Conservation (phyloP, 768 basidiomycete genomes). For the Coprinellus micaceus region DNA sequence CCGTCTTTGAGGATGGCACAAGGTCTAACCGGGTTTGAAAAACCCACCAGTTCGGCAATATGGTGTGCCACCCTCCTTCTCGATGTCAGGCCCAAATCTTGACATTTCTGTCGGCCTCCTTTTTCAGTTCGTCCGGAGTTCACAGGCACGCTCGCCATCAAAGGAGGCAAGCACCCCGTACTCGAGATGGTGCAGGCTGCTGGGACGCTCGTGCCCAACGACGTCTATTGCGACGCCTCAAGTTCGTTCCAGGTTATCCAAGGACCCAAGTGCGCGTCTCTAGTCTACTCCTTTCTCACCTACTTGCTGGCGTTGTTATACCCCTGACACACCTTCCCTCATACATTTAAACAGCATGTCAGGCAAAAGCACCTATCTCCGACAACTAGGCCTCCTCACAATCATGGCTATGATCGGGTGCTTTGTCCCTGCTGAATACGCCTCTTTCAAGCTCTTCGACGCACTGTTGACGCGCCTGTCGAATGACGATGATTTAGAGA, state of each 20-base stretch:
- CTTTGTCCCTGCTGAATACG: constrained; percentile 92
- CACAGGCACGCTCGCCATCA: constrained; percentile 85
- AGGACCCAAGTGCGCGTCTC: constrained; percentile 71
- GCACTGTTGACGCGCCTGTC: constrained; percentile 82
- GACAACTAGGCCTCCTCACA: constrained; percentile 78
- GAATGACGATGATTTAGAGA: constrained; percentile 92
- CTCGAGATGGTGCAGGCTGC: constrained; percentile 69
- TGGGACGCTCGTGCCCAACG: constrained; percentile 79
- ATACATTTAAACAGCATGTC: constrained; percentile 36
- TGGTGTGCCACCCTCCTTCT: constrained; percentile 23
- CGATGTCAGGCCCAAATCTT: neutral
- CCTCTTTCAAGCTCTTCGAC: constrained; percentile 87
- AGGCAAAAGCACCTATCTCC: constrained; percentile 93
- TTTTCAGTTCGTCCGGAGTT: constrained; percentile 82
- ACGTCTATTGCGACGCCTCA: constrained; percentile 82
- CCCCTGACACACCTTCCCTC: neutral
- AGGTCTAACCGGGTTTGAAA: neutral
- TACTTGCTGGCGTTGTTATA: neutral
- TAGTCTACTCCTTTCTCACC: neutral
- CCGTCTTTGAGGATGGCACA: neutral
- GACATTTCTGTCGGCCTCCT: neutral
- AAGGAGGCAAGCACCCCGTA: constrained; percentile 84
- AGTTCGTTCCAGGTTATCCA: constrained; percentile 89
- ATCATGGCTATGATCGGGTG: constrained; percentile 89
- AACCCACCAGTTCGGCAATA: constrained; percentile 51